Conservation (phyloP, 2,329 filamentous ascomycete species). For the Xylaria sp. region DNA sequence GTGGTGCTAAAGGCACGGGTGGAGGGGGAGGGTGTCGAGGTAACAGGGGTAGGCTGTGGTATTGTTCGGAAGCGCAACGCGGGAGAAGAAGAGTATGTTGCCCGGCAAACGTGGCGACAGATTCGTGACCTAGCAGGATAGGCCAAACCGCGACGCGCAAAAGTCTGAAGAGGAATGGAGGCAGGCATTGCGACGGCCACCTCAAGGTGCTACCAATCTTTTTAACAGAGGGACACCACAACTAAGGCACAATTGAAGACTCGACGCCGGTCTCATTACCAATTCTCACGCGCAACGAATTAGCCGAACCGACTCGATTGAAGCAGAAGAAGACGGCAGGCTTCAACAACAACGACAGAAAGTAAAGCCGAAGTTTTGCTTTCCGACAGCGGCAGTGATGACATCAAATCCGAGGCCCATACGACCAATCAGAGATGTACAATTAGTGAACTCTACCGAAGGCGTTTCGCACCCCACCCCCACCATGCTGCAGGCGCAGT, state of each 20-base stretch:
- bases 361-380: conserved; percentile 4
- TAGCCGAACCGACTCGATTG: not conserved
- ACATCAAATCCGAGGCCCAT: conserved; percentile 28
- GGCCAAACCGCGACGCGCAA: conserved; percentile 36
- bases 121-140: conserved; percentile 32
- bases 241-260: not conserved
- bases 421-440: conserved; percentile 18
- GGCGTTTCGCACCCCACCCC: not conserved
- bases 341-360: too few species aligned
- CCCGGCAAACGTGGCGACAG: conserved; percentile 25
- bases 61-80: conserved; percentile 23
- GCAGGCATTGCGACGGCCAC: conserved; percentile 34
- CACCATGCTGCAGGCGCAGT: not conserved
- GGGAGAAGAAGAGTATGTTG: conserved; percentile 33
- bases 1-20: conserved; percentile 48
- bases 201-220: not conserved
- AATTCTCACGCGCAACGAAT: not conserved
- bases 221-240: not conserved
- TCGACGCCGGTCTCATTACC: not conserved
- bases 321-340: not conserved
- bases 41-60: conserved; percentile 22
- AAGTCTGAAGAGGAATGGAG: conserved; percentile 36
- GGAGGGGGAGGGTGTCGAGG: conserved; percentile 22
- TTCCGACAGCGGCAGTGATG: conserved; percentile 28
- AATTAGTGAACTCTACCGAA: conserved; percentile 20